Evolutionary conservation across 768 basidiomycete species (phyloP), one percentile per base, ranked within the genome.

Genomic region (Tulasnella sp.): DNA sequence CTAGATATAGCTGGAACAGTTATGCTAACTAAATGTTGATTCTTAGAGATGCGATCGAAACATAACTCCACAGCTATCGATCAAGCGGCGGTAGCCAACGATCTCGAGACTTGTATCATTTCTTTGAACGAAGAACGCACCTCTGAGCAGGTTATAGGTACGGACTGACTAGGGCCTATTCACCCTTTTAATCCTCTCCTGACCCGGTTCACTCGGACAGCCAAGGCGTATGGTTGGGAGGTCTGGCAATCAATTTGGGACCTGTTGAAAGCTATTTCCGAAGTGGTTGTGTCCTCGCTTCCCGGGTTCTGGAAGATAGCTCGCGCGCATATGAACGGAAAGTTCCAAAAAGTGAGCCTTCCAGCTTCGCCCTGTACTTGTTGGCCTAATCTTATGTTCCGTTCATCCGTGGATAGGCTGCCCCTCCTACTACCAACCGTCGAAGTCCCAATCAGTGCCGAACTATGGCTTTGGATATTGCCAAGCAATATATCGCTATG

Each of bases 221-320:
- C 91, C 6, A 89, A 91, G 84, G 89, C 91, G 12, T 88, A 89
- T 34, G 93, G 92, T 36, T 90, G 92, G 80, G 90, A 94, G 44
- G 90, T 91, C 34, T 99, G 98, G 98, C 89, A 91, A 82, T 90
- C 91, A 2, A 90, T 93, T 38, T 87, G 91, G 75, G 89, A 91
- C 56, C 87, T 98, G 87, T 91, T 96, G 74, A 96, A 95, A 86
- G 91, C 89, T 82, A 84, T 96, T n/a, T 96, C 95, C 4, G 97
- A 98, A 84, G 90, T 90, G 56, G 89, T 98, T 85, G 85, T 96
- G 18, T 87, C 92, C n/a, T 89, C 93, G 1, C 88, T 99, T 34
- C 96, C 97, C 19, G 94, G 90, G 82, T 98, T 98, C 86, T 97
- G 96, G 95, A 93, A 92, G 84, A 94, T 99, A 73, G 92, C 94